Conservation (phyloP, 176 grass and related monocot species). For the Eremochloa ophiuroides region DNA sequence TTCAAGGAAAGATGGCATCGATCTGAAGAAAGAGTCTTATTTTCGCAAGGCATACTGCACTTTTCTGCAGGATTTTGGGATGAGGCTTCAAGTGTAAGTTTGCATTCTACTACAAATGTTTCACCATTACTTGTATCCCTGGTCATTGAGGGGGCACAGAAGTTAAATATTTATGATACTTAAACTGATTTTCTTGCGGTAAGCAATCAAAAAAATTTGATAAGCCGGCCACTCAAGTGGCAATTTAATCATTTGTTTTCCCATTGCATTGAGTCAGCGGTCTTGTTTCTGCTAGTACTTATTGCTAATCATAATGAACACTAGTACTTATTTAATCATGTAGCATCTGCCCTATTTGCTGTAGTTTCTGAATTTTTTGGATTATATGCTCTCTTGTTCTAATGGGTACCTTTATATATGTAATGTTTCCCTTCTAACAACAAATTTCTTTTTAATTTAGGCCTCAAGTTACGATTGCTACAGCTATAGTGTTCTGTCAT, state of each 20-base stretch:
- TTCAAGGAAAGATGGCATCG: constrained; percentile 71
- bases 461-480: constrained; percentile 94
- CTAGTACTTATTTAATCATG: constrained; percentile 11
- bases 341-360: background rate
- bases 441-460: constrained; percentile 41
- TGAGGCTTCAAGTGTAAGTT: constrained; percentile 97
- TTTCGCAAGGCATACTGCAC: constrained; percentile 93
- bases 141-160: background rate
- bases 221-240: background rate
- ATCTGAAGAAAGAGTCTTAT: constrained; percentile 82
- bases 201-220: background rate
- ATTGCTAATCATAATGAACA: background rate
- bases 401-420: constrained; percentile 7
- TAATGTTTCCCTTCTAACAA: background rate
- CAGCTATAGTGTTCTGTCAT: constrained; percentile 85
- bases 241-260: background rate
- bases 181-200: background rate
- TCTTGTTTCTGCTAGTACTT: constrained; percentile 3
- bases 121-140: background rate
- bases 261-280: background rate
- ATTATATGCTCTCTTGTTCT: constrained; percentile 7
- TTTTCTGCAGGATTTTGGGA: constrained; percentile 92
- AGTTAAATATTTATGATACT: background rate
- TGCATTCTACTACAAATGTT: background rate
- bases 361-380: background rate